phyloP scores from a whole-genome alignment of 768 basidiomycete species.

The Hygrocybe punicea region DNA sequence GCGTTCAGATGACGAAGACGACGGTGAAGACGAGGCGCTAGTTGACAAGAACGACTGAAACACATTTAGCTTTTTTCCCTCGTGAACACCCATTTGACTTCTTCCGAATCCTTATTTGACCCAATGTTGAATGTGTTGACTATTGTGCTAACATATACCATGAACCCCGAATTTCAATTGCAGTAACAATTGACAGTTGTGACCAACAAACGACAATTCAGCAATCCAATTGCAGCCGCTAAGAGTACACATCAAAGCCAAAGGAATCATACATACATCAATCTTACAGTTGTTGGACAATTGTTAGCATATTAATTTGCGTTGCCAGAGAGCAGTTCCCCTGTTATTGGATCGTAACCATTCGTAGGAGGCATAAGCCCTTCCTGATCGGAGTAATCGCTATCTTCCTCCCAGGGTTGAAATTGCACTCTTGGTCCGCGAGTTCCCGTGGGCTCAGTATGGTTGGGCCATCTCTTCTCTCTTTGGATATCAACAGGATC shows the following conservation, averaged over 20 bases:
- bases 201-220: too few species aligned
- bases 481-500: slow-evolving; percentile 72
- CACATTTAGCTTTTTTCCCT: neutral
- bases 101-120: neutral
- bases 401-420: slow-evolving; percentile 57
- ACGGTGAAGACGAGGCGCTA: slow-evolving; percentile 48
- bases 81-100: neutral
- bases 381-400: slow-evolving; percentile 46
- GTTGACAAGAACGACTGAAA: slow-evolving; percentile 28
- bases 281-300: neutral
- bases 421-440: slow-evolving; percentile 54
- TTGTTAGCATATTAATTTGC: neutral
- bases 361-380: slow-evolving; percentile 16
- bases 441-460: slow-evolving; percentile 29
- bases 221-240: too few species aligned
- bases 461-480: slow-evolving; percentile 75
- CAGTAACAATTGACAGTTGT: too few species aligned
- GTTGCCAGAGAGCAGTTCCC: neutral
- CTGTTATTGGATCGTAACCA: slow-evolving; percentile 5
- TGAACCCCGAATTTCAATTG: too few species aligned
- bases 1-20: slow-evolving; percentile 78
- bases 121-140: too few species aligned
- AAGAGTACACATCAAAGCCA: too few species aligned
- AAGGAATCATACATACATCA: neutral
- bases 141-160: too few species aligned